Evolutionary conservation across 1,139 yeast genomes (phyloP), one percentile per base, ranked within the genome.

Genomic region (Pichia cactophila): DNA sequence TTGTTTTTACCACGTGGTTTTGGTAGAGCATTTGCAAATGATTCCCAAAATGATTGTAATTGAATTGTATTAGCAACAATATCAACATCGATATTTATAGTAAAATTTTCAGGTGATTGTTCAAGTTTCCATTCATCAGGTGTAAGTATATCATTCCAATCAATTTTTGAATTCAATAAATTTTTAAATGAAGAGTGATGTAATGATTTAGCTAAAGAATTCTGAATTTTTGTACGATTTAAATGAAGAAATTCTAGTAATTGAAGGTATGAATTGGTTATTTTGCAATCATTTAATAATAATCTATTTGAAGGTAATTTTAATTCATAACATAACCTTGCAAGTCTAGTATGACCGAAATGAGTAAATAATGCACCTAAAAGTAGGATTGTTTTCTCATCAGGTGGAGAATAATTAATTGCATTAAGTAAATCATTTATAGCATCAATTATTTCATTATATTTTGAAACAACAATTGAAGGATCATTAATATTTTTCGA

Each of bases 351-450:
- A 26, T 72, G 68, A 6, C 72, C 73, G 48, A 83, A 70, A 54
- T 73, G 74, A 7, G 67, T 54, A 54, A 78, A 80, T 1, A 83
- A 63, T 20, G 77, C 75, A 37, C 73, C 69, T 31, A 83, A 61
- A 0, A 78, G 62, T 7, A 71, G 67, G 11, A 81, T 68, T 1
- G 82, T 68, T 9, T 71, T 65, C 17, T 74, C 72, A 56, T 84
- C 94, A 0, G 83, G 86, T 50, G 81, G 86, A 33, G 78, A 80
- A 62, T 82, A 83, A 40, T 78, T 72, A 11, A 82, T 65, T 0
- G 85, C 74, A 20, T 77, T 73, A 6, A 72, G 58, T 49, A 84
- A 64, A 56, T 83, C 86, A 50, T 80, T 85, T 16, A 83, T 63
- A 0, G 70, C 65, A 33, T 67, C 66, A 26, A 70, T 50, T 17